These are phyloP conservation scores for Lachnellula willkommii DNA, from an alignment of 2,329 filamentous ascomycete genomes.

Conservation along the genomic window DNA sequence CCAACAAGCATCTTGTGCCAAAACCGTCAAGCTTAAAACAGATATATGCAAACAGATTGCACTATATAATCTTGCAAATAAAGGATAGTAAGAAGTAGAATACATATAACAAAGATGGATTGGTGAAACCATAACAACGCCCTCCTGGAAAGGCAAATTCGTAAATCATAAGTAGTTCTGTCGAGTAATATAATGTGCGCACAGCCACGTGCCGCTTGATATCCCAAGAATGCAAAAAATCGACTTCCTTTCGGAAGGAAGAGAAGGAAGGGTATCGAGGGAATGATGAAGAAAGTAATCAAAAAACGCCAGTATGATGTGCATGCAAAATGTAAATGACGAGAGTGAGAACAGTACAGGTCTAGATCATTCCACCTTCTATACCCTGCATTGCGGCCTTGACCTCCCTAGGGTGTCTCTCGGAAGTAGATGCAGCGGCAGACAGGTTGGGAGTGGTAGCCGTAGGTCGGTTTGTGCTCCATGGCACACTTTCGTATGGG, in stretches of 20 bases:
- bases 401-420: slow-evolving; percentile 31
- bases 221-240: slow-evolving; percentile 4
- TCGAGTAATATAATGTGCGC: background rate
- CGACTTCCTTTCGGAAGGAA: background rate
- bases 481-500: slow-evolving; percentile 32
- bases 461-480: slow-evolving; percentile 12
- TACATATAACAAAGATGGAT: slow-evolving; percentile 15
- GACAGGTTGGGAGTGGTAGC: slow-evolving; percentile 7
- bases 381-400: slow-evolving; percentile 27
- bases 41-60: background rate
- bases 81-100: slow-evolving; percentile 29
- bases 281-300: slow-evolving; percentile 13
- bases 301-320: slow-evolving; percentile 4
- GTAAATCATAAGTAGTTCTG: slow-evolving; percentile 14
- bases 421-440: slow-evolving; percentile 5
- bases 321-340: background rate
- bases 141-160: slow-evolving; percentile 7
- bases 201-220: too few relatives aligned
- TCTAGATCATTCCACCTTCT: slow-evolving; percentile 33
- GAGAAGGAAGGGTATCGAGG: slow-evolving; percentile 11
- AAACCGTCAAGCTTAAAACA: background rate
- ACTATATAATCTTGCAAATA: slow-evolving; percentile 13
- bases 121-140: background rate
- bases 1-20: background rate
- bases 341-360: background rate